Conservation (phyloP, 495 filamentous ascomycete genomes). For the Aspergillus nidulans region DNA sequence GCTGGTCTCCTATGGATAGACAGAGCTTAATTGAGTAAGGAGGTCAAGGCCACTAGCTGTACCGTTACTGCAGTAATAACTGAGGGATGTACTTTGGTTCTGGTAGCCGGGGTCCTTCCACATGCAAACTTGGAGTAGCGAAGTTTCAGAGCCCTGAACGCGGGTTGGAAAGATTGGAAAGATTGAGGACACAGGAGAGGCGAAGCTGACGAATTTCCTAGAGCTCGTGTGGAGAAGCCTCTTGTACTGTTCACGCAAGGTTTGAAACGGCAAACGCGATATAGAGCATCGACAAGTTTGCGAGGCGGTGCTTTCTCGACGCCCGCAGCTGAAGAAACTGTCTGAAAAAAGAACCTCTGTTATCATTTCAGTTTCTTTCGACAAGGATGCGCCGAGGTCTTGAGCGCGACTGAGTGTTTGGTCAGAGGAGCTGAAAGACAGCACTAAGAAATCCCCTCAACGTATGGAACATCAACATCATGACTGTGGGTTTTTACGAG, state of each 20-base stretch:
- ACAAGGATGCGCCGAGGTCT: background rate
- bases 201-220: conserved; percentile 4
- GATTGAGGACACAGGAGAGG: background rate
- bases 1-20: background rate
- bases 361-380: background rate
- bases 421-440: conserved; percentile 1
- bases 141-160: background rate
- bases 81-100: conserved; percentile 1
- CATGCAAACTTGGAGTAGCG: background rate
- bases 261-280: background rate
- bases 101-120: background rate
- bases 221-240: conserved; percentile 7
- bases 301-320: background rate
- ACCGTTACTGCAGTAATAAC: background rate
- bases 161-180: background rate
- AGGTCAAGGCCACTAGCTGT: conserved; percentile 1
- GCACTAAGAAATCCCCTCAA: conserved; percentile 4
- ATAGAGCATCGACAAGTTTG: background rate
- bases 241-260: too few species aligned
- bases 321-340: background rate
- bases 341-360: background rate
- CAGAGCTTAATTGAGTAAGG: conserved; percentile 15
- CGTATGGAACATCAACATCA: conserved; percentile 2
- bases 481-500: conserved; percentile 2
- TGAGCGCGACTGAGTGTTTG: background rate